Base-by-base conservation (phyloP, 148 eudicot species). In the Rhododendron kiyosumense region DNA sequence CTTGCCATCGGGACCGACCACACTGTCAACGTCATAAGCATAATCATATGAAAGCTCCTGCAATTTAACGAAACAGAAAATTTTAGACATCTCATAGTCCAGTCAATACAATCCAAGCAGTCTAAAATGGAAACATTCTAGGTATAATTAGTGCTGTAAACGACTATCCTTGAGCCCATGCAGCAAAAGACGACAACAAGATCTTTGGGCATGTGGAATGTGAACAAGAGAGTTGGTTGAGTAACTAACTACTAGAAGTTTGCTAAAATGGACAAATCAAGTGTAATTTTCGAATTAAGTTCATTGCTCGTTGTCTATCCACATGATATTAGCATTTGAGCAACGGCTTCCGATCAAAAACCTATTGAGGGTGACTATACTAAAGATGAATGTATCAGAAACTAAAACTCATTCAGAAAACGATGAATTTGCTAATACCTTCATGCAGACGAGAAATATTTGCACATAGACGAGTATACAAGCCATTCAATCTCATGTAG, bases 1-100 rank as follows among this genome's bases (percentile, higher is more conserved):
- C 81, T 92, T 88, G n/a, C 96, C 97, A 52, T 94, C 98, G n/a
- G 93, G 89, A 57, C 93, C 98, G 22, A 86, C 24, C 3, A 95
- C 95, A 78, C 98, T 95, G 74, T 92, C 94, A 9, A 95, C 87
- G 18, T 86, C 90, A 84, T 93, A 95, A 1, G 90, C 98, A 78
- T 95, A 94, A 81, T 95, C 98, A 59, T 95, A 95, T 0, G 95
- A 89, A 41, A 95, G 95, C 86, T 95, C 98, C 98, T 95, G 54
- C 79, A 78, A 67, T 10, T 9, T 3, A 52, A 59, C 11, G 59
- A 85, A 83, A 26, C 3, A 48, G 5, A 3, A 86, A 41, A 81
- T 54, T 1, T 79, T 43, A 54, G 86, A 75, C 75, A 12, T 3
- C 24, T 32, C 5, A 26, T 79, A 48, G 49, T n/a, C 52, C 28